Percentiles rank a stretch among this genome's conserved stretches.
phyloP scores from a whole-genome alignment of 805 yeast genomes.

The Candida namnaoensis region DNA sequence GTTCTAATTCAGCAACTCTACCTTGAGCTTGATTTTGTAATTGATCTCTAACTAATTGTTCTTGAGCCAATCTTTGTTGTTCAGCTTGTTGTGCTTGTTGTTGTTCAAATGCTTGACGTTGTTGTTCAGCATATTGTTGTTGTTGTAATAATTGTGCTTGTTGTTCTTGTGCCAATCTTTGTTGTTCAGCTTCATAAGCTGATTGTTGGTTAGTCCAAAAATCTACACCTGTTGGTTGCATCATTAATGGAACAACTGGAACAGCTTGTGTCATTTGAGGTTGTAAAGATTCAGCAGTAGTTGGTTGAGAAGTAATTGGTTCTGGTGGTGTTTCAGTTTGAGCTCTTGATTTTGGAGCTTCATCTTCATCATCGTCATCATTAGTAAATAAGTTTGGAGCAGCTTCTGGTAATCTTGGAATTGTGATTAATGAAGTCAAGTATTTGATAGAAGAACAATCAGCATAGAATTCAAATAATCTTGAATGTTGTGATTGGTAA shows the following conservation, averaged over 20 bases:
- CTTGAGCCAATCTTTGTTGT: conserved; percentile 63
- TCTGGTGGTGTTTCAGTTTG: conserved; percentile 18
- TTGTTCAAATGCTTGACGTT: conserved; percentile 60
- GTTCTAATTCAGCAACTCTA: conserved; percentile 71
- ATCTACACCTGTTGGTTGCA: conserved; percentile 50
- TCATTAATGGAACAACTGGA: conserved; percentile 23
- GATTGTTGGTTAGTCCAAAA: conserved; percentile 39
- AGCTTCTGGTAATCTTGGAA: conserved; percentile 43
- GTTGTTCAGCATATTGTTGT: conserved; percentile 58
- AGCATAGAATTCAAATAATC: conserved; percentile 76
- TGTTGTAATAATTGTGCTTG: conserved; percentile 60
- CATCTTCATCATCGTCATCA: conserved; percentile 16
- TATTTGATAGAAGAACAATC: conserved; percentile 83
- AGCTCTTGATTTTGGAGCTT: conserved; percentile 14
- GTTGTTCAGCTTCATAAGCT: conserved; percentile 50
- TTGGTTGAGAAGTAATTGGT: conserved; percentile 38
- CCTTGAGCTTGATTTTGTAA: conserved; percentile 69
- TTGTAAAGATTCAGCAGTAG: conserved; percentile 25
- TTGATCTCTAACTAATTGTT: conserved; percentile 59
- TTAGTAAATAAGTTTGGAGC: conserved; percentile 23
- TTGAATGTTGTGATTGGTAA: conserved; percentile 48
- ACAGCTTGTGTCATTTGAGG: conserved; percentile 13
- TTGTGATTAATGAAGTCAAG: conserved; percentile 70
- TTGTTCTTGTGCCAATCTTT: conserved; percentile 48
- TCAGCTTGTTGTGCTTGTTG: conserved; percentile 66